Evolutionary conservation across 345 rosid genomes (phyloP), one percentile per base, ranked within the genome.

Genomic region (Hibiscus mutabilis): DNA sequence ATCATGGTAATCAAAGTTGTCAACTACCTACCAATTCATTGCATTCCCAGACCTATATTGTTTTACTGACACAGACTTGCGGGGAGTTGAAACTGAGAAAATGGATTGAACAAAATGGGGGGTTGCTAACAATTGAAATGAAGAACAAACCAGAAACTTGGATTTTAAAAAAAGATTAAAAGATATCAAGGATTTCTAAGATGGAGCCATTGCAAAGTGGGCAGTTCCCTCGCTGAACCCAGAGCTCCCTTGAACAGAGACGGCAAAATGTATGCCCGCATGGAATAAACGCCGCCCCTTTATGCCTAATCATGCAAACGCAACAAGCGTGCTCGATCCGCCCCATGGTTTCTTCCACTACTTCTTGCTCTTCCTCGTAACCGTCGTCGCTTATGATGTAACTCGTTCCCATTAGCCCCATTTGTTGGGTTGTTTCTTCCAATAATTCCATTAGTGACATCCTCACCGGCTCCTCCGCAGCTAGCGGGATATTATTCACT

Each of bases 241-340:
- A 78, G 12, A 92, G 96, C 88, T 95, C 99, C 80, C 91, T 92
- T 10, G 99, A 95, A 55, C 99, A 95, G 69, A 90, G 66, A 80
- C 97, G 83, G 77, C 99, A 95, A 75, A 90, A 92, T 0, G 97
- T 87, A 44, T 95, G 99, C 21, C 97, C 99, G 9, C 99, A 95
- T 22, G 97, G 97, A 31, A 90, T 87, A 70, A 89, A 85, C 11
- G 94, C 90, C 42, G 99, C 85, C 1, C 97, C 97, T 84, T 86
- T 95, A 47, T 86, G 88, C 79, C 93, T 84, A 66, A 92, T 90
- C 83, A 80, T 81, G 84, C 99, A 95, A 53, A 90, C 92, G 73
- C 97, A 90, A 79, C 99, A 92, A 7, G 73, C 79, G 6, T 76
- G 66, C 75, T 86, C 97, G 8, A 78, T 84, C 12, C 85, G 89